Percentiles rank a stretch among this genome's conserved stretches.
Evolutionary conservation across 1,284 basidiomycete genomes (phyloP).

Genomic region (Ustilago bromivora): DNA sequence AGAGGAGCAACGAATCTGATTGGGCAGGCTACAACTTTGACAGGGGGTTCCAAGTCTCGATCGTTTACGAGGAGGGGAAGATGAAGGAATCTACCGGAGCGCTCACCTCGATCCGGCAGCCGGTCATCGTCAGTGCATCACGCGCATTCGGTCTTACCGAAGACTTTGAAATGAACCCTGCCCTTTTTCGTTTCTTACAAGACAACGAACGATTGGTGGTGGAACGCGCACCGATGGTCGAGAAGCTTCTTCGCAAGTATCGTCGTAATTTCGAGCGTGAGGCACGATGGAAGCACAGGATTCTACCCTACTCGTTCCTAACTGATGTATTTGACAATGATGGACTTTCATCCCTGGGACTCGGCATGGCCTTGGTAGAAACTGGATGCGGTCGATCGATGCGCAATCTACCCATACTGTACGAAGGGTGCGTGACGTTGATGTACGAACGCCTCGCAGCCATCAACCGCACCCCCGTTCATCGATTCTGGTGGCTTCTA

Average conservation of each 20-base stretch:
- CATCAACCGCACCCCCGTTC: constrained; percentile 74
- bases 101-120: constrained; percentile 64
- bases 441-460: constrained; percentile 75
- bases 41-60: constrained; percentile 76
- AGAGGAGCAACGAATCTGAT: constrained; percentile 74
- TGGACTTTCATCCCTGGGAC: constrained; percentile 34
- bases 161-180: constrained; percentile 77
- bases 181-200: constrained; percentile 77
- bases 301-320: constrained; percentile 79
- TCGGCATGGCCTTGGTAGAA: constrained; percentile 72
- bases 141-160: constrained; percentile 77
- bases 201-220: constrained; percentile 76
- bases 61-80: constrained; percentile 74
- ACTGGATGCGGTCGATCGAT: constrained; percentile 75
- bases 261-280: constrained; percentile 74
- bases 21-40: constrained; percentile 75
- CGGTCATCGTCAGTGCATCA: constrained; percentile 73
- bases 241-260: constrained; percentile 74
- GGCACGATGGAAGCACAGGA: constrained; percentile 74
- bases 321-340: constrained; percentile 71
- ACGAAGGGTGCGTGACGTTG: constrained; percentile 73
- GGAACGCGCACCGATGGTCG: constrained; percentile 72
- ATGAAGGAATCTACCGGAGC: constrained; percentile 57
- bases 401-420: constrained; percentile 74
- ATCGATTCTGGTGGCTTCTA: constrained; percentile 85